Base-by-base conservation (phyloP, 2,329 filamentous ascomycete species). In the Sclerotinia glacialis region DNA sequence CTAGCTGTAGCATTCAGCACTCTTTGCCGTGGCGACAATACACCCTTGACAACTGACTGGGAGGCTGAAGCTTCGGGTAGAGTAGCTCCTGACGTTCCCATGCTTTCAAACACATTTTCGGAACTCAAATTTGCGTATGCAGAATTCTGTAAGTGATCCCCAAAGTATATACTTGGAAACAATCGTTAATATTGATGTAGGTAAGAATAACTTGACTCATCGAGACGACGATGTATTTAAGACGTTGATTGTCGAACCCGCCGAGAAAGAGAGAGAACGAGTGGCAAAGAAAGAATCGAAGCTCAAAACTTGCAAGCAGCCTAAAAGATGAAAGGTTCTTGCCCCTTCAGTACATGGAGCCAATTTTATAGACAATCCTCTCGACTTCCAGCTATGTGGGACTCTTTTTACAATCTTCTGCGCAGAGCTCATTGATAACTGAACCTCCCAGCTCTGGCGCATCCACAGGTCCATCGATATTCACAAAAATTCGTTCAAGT, bases 151-250 rank as follows among this genome's bases (percentile, higher is more conserved):
- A 61, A 37, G 31, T 47, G 1, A 1, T 37, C 28, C 14, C 12
- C 11, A 18, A 6, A 18, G n/a, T 26, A n/a, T 8, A 9, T 5
- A 26, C 1, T 23, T 5, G 8, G 28, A 37, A 8, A 6, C 11
- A 23, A 34, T 28, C 5, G 12, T 18, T 61, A 23, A 61, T 11
- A 37, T 12, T 8, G n/a, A 21, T 26, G 0, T 26, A 61, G 58
- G 58, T 26, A 6, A 59, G 46, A 47, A 67, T 0, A 70, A 69
- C 2, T 46, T 71, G 11, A 67, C 58, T 16, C 55, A 64, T 28
- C 58, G 68, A 16, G 65, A 71, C 31, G 70, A 71, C 46, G 60
- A 70, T 65, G 58, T 69, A 3, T 68, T 71, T 28, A 69, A 68
- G 23, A 55, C 58, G 5, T 53, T 71, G 12, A 58, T 70, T 14